phyloP scores from a whole-genome alignment of 306 rosid genomes.

The Glycine soja region DNA sequence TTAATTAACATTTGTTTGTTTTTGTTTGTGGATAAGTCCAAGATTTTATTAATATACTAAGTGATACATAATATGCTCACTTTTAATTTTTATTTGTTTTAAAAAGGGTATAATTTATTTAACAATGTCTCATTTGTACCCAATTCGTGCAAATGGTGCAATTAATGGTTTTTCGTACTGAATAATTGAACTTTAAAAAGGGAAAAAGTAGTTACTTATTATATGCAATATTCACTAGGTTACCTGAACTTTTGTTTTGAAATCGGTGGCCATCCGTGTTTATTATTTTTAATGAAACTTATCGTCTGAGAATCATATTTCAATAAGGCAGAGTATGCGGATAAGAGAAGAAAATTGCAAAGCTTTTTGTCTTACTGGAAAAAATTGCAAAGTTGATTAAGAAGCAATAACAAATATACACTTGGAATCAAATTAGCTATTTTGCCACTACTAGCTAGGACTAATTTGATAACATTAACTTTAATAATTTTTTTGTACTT shows the following conservation, averaged over 20 bases:
- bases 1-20: too few relatives aligned
- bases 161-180: neutral
- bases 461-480: neutral
- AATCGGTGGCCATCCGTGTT: neutral
- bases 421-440: neutral
- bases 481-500: neutral
- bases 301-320: neutral
- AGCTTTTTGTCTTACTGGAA: neutral
- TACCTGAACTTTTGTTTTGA: neutral
- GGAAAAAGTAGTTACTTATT: neutral
- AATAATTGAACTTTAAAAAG: neutral
- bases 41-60: too few relatives aligned
- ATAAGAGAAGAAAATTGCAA: neutral
- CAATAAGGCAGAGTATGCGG: neutral
- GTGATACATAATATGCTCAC: too few relatives aligned
- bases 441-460: neutral
- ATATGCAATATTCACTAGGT: neutral
- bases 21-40: too few relatives aligned
- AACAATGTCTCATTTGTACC: neutral
- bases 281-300: neutral
- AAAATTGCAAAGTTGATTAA: neutral
- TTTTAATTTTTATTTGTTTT: neutral
- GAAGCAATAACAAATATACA: neutral
- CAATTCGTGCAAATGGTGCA: neutral
- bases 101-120: too few relatives aligned